phyloP scores from a whole-genome alignment of 768 basidiomycete genomes.

The Chlorophyllum brunneum region DNA sequence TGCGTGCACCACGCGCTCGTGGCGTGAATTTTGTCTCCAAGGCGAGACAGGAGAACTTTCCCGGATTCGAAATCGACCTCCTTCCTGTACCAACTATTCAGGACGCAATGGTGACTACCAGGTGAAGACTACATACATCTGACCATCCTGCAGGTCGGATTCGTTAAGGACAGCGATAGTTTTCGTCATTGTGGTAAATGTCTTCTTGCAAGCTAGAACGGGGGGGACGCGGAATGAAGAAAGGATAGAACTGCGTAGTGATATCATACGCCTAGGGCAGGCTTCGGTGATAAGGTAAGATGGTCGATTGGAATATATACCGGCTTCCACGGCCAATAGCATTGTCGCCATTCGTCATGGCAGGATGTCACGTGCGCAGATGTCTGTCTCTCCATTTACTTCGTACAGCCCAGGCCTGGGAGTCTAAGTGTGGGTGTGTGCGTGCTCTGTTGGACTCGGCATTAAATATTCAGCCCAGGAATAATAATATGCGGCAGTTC shows the following conservation, averaged over 20 bases:
- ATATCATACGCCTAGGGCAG: constrained; percentile 5
- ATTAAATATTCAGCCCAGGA: too few relatives aligned
- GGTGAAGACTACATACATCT: constrained; percentile 40
- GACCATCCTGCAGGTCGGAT: constrained; percentile 58
- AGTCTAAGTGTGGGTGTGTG: too few relatives aligned
- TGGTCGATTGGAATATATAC: too few relatives aligned
- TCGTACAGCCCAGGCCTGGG: too few relatives aligned
- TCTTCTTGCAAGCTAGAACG: background rate
- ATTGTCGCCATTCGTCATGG: constrained; percentile 1
- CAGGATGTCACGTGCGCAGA: constrained; percentile 7
- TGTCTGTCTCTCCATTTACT: too few relatives aligned
- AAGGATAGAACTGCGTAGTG: background rate
- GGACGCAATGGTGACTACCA: background rate
- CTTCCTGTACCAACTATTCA: constrained; percentile 52
- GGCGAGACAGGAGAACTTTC: constrained; percentile 72
- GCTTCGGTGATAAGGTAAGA: constrained; percentile 7
- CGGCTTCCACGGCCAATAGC: constrained; percentile 16
- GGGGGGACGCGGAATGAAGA: background rate
- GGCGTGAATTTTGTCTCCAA: constrained; percentile 73
- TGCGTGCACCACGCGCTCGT: constrained; percentile 88
- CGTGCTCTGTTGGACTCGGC: too few relatives aligned
- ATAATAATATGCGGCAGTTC: constrained; percentile 18
- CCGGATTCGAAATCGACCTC: constrained; percentile 75
- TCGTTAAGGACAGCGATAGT: constrained; percentile 57
- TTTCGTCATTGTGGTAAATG: constrained; percentile 33